phyloP scores from a whole-genome alignment of 2,329 filamentous ascomycete genomes.

The Colletotrichum sojae region DNA sequence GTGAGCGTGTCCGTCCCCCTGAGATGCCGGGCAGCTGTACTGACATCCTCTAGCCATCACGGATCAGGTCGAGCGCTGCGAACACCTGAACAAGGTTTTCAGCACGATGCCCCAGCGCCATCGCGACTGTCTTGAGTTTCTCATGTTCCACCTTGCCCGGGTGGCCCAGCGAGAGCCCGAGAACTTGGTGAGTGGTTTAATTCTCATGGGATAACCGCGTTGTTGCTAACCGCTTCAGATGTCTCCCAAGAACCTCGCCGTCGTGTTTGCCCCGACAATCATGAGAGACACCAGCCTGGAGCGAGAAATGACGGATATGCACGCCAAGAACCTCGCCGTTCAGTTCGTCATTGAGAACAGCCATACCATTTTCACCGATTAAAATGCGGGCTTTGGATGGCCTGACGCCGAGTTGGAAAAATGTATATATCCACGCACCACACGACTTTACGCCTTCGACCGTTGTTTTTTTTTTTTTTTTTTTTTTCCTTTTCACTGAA shows the following conservation, averaged over 20 bases:
- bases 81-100: slow-evolving; percentile 80
- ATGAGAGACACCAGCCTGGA: slow-evolving; percentile 93
- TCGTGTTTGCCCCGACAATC: slow-evolving; percentile 97
- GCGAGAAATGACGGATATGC: slow-evolving; percentile 96
- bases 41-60: slow-evolving; percentile 68
- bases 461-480: slow-evolving; percentile 14
- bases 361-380: slow-evolving; percentile 80
- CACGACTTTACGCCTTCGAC: slow-evolving; percentile 34
- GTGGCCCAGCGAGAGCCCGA: slow-evolving; percentile 87
- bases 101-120: slow-evolving; percentile 86
- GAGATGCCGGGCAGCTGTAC: slow-evolving; percentile 24
- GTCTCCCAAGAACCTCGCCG: slow-evolving; percentile 95
- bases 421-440: slow-evolving; percentile 39
- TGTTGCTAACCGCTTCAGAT: slow-evolving; percentile 69
- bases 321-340: slow-evolving; percentile 90
- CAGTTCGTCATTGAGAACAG: slow-evolving; percentile 95
- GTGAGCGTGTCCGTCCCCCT: slow-evolving; percentile 62
- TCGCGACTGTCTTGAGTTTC: slow-evolving; percentile 90
- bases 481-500: slow-evolving; percentile 14
- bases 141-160: slow-evolving; percentile 92
- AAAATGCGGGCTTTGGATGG: slow-evolving; percentile 33
- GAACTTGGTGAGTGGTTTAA: slow-evolving; percentile 76
- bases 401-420: slow-evolving; percentile 21
- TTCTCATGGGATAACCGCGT: too few species aligned
- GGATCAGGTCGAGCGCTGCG: slow-evolving; percentile 76